phyloP scores from a whole-genome alignment of 768 basidiomycete genomes.

The Kwoniella dejecticola region DNA sequence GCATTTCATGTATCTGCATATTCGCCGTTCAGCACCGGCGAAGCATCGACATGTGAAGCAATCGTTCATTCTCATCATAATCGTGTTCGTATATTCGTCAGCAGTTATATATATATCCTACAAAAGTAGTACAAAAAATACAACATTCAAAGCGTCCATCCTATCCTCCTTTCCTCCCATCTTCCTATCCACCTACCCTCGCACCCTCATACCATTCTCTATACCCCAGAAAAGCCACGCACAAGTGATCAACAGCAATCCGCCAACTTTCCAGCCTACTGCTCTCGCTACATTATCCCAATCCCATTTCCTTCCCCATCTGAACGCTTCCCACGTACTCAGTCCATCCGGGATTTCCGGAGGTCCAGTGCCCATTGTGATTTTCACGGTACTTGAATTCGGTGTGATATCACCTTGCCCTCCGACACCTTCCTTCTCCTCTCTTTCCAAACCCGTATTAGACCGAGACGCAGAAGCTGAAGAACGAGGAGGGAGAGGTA shows the following conservation, averaged over 20 bases:
- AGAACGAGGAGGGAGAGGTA: no score
- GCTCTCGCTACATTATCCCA: constrained; percentile 46
- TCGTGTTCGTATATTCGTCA: no score
- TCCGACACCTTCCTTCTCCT: not conserved
- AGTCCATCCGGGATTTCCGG: constrained; percentile 23
- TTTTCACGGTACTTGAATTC: not conserved
- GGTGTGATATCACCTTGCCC: constrained; percentile 22
- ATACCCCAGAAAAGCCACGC: constrained; percentile 50
- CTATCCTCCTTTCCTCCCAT: no score
- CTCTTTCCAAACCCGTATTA: not conserved
- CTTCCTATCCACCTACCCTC: no score
- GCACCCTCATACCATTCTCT: constrained; percentile 28
- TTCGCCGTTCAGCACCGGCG: no score
- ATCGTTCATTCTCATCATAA: no score
- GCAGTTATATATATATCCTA: no score
- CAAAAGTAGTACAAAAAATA: not conserved
- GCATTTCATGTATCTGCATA: no score
- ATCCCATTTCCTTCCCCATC: constrained; percentile 45
- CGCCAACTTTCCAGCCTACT: constrained; percentile 48
- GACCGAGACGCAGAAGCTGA: no score
- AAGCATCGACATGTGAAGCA: no score
- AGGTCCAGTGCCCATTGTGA: constrained; percentile 3
- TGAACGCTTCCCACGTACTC: constrained; percentile 36
- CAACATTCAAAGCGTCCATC: not conserved
- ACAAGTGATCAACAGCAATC: constrained; percentile 39